A percentile compares a stretch with the other conserved stretches of the same genome.
These are phyloP conservation scores for Yamadazyma insecticola DNA, from an alignment of 805 yeast genomes.

Conservation along the genomic window DNA sequence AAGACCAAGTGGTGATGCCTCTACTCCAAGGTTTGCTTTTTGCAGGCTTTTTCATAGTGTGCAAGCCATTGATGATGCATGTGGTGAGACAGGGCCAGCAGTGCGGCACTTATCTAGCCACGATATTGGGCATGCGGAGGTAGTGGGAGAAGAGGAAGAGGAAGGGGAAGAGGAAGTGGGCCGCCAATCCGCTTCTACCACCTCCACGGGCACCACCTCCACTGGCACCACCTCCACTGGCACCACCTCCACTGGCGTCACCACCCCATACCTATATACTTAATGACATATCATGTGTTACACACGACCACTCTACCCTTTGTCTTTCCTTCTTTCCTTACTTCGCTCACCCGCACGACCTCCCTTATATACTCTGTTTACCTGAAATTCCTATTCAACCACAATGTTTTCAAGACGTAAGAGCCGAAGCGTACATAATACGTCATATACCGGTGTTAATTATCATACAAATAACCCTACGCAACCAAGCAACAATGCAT, in stretches of 20 bases:
- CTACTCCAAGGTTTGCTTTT: conserved; percentile 48
- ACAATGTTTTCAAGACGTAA: conserved; percentile 27
- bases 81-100: conserved; percentile 23
- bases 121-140: conserved; percentile 6
- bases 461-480: conserved; percentile 25
- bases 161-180: no score
- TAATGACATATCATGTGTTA: no score
- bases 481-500: conserved; percentile 35
- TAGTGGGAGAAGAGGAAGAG: no score
- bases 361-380: background rate
- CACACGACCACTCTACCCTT: no score
- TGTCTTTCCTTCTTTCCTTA: no score
- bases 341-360: background rate
- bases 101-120: conserved; percentile 15
- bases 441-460: conserved; percentile 42
- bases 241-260: no score
- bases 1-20: conserved; percentile 52
- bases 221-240: no score
- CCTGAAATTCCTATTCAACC: no score
- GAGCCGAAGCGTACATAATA: conserved; percentile 24
- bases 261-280: no score
- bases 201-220: no score
- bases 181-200: no score
- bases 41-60: conserved; percentile 34
- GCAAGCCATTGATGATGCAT: conserved; percentile 30